Evolutionary conservation across 179 eudicot genomes (phyloP), one percentile per base, ranked within the genome.

Genomic region (Sideroxylon spinosum): DNA sequence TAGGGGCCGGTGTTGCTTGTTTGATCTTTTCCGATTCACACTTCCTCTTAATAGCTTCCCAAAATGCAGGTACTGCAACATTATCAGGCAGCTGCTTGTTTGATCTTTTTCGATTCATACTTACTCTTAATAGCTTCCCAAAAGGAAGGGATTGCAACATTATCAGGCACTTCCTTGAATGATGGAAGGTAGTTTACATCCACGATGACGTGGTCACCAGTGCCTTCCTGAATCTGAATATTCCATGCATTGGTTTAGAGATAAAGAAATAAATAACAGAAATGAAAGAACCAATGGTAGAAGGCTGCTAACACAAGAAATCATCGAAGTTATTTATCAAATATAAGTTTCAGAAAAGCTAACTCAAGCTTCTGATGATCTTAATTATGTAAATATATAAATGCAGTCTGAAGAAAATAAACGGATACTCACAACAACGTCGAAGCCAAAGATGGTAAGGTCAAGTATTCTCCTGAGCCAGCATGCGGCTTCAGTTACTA

Each of bases 131-230:
- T 86, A 59, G 95, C 97, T 71, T 89, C 89, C 99, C 99, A 95
- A 78, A 95, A 93, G 44, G 98, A 92, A 82, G 99, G 99, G 80
- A 95, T 67, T 2, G 99, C 95, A 57, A 85, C 77, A 79, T 86
- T 79, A 81, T 95, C 90, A 1, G 99, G 90, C 32, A 95, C 90
- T 84, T 95, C 99, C 86, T 95, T 95, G 77, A 95, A 95, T 23
- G 97, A 93, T 52, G 99, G 98, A 63, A 95, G 90, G 81, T 95
- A 93, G 88, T 95, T 95, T 78, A 95, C 91, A 82, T 95, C 99
- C 78, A 95, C 98, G 68, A 95, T 90, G 56, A 93, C 97, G 78
- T 93, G 99, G 76, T 95, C 98, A 26, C 90, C 89, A 16, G 94
- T 88, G 78, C 85, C 87, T 69, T 95, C 97, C 76, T 93, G 91